Percentiles rank a stretch among this genome's conserved stretches.
Evolutionary conservation across 2,329 filamentous ascomycete species (phyloP).

Genomic region (Aspergillus sp.): DNA sequence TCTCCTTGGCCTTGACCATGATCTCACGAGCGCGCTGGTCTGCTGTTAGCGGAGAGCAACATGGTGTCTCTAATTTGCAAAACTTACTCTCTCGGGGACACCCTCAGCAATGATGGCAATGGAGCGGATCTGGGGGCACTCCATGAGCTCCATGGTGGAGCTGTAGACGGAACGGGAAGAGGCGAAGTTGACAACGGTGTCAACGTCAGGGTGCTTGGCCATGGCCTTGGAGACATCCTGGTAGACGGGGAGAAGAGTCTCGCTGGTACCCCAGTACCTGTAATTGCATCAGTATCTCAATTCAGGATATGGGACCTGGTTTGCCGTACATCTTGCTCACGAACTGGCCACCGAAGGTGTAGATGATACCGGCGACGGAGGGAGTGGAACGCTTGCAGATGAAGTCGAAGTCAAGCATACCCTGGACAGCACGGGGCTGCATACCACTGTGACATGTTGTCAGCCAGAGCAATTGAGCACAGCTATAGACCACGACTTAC

Average conservation of each 20-base stretch:
- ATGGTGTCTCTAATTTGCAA: background rate
- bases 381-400: conserved; percentile 98
- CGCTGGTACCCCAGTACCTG: conserved; percentile 98
- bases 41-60: conserved; percentile 10
- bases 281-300: conserved; percentile 11
- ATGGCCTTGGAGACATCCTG: conserved; percentile 90
- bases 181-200: conserved; percentile 98
- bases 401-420: conserved; percentile 99
- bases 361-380: conserved; percentile 98
- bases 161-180: conserved; percentile 98
- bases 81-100: conserved; percentile 87
- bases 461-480: conserved; percentile 8
- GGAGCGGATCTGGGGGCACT: conserved; percentile 93
- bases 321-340: conserved; percentile 89
- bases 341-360: conserved; percentile 99
- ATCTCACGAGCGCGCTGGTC: conserved; percentile 91
- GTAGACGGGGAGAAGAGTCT: conserved; percentile 98
- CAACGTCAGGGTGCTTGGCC: conserved; percentile 94
- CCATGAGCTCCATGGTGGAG: conserved; percentile 98
- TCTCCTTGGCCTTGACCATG: conserved; percentile 92
- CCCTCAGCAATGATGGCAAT: conserved; percentile 99
- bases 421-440: conserved; percentile 88
- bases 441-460: conserved; percentile 64
- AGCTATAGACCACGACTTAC: conserved; percentile 49
- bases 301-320: background rate